phyloP scores from a whole-genome alignment of 2,329 filamentous ascomycete species.

The Fusarium miscanthi region DNA sequence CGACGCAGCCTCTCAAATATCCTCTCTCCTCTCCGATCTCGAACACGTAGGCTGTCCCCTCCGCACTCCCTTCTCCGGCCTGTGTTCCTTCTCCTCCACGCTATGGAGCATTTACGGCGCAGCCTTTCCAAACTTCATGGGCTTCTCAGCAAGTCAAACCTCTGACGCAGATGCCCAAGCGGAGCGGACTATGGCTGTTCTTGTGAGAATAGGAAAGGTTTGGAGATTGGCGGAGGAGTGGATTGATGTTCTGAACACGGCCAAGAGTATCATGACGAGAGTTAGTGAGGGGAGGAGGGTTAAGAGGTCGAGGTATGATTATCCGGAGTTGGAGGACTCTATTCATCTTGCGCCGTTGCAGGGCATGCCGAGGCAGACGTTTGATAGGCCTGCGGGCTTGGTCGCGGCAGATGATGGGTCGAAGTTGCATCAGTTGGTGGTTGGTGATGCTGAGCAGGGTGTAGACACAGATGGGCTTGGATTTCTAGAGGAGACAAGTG shows the following conservation, averaged over 20 bases:
- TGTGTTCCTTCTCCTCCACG: constrained; percentile 37
- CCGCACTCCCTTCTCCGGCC: constrained; percentile 36
- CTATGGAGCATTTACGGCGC: constrained; percentile 39
- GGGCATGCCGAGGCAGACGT: constrained; percentile 39
- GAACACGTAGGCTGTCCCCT: constrained; percentile 36
- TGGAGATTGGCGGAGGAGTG: constrained; percentile 44
- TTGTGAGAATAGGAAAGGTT: constrained; percentile 28
- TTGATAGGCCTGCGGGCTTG: background rate
- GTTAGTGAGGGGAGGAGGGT: constrained; percentile 13
- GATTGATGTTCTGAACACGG: constrained; percentile 41
- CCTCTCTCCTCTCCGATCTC: constrained; percentile 33
- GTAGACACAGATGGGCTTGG: fast-evolving
- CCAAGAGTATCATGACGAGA: constrained; percentile 28
- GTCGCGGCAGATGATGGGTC: background rate
- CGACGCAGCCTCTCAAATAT: constrained; percentile 39
- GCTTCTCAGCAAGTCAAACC: constrained; percentile 8
- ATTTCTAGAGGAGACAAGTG: background rate
- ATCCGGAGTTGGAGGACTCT: constrained; percentile 40
- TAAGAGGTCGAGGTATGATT: constrained; percentile 41
- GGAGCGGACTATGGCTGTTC: constrained; percentile 14
- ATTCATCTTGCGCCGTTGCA: constrained; percentile 40
- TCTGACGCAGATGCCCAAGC: constrained; percentile 26
- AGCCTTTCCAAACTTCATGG: constrained; percentile 36
- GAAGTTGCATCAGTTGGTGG: constrained; percentile 3
- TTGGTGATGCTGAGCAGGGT: background rate